Conservation (phyloP, 1,284 basidiomycete species). For the Rhodotorula sp. region DNA sequence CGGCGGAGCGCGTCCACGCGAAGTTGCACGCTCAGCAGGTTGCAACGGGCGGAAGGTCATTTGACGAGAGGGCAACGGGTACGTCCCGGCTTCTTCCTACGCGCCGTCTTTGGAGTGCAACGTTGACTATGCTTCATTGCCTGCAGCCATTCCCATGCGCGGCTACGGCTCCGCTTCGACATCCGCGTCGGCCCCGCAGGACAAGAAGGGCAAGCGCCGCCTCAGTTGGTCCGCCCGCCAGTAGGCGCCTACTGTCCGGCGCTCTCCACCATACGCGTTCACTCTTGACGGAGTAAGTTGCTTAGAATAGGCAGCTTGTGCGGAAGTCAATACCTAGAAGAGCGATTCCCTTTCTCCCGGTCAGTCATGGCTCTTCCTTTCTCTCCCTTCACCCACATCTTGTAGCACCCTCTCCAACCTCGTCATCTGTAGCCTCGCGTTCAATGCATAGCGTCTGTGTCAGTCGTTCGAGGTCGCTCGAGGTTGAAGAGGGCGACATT, state of each 20-base stretch:
- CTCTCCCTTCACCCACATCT: no score
- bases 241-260: background rate
- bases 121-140: no score
- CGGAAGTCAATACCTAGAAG: no score
- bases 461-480: no score
- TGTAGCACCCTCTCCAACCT: no score
- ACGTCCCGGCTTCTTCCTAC: background rate
- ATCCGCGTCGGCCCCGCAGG: background rate
- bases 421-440: no score
- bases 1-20: constrained; percentile 16
- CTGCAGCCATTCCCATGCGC: constrained; percentile 2
- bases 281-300: background rate
- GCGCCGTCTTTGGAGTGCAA: background rate
- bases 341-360: no score
- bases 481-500: no score
- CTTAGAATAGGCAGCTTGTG: no score
- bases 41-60: background rate
- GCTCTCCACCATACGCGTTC: background rate
- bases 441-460: no score
- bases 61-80: constrained; percentile 5
- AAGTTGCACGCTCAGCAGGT: background rate
- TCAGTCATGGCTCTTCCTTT: no score
- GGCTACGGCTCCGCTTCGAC: background rate
- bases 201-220: constrained; percentile 16
- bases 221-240: background rate